Conservation (phyloP, 2,329 filamentous ascomycete genomes). For the Fusarium sp. region DNA sequence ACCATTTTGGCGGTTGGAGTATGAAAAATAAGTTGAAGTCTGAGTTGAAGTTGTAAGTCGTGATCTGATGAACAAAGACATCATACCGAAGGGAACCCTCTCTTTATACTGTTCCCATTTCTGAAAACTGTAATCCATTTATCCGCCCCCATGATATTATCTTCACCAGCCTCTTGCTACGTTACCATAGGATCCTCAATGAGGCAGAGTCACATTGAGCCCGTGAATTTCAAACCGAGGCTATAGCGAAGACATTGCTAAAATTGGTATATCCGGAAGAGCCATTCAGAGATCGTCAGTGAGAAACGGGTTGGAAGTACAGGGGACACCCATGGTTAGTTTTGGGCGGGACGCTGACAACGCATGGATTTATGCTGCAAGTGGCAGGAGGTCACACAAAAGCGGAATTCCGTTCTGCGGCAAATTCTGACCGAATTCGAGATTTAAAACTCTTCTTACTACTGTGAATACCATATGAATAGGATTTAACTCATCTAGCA, state of each 20-base stretch:
- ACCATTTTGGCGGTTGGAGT: conserved; percentile 2
- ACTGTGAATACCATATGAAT: too few relatives aligned
- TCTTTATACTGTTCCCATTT: background rate
- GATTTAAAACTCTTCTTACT: too few relatives aligned
- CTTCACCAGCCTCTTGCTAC: background rate
- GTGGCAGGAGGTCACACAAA: background rate
- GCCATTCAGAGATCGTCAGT: background rate
- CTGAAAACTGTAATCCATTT: background rate
- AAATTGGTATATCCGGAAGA: background rate
- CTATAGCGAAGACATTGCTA: background rate
- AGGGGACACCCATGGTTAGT: background rate
- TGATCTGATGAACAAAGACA: background rate
- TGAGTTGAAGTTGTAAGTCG: background rate
- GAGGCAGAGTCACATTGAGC: background rate
- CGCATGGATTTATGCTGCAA: background rate
- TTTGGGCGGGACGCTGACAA: background rate
- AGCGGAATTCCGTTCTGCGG: background rate
- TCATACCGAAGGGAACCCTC: rapidly evolving
- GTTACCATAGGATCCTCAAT: background rate
- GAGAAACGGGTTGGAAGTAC: background rate
- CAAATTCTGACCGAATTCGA: rapidly evolving
- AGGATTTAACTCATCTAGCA: too few relatives aligned
- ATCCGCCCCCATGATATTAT: too few relatives aligned
- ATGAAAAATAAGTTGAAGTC: background rate
- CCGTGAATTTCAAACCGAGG: background rate